Evolutionary conservation across 331 rosid genomes (phyloP), one percentile per base, ranked within the genome.

Genomic region (Quercus tomentella): DNA sequence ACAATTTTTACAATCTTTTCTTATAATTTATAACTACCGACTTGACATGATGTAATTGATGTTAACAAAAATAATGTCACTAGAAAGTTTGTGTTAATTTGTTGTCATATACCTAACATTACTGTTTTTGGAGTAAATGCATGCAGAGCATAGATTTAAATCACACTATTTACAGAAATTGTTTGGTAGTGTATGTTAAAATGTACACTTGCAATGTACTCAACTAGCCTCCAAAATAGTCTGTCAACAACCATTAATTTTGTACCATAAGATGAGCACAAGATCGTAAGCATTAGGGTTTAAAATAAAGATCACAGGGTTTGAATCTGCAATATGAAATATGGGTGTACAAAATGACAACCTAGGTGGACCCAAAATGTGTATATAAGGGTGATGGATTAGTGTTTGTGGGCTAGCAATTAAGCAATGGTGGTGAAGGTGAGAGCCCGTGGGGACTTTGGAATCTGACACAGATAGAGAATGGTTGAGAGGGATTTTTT

Each of bases 261-360:
- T 28, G 33, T 52, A 62, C 60, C 71, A 68, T 67, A 79, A 15
- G 82, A 77, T 35, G 79, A 70, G 31, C 77, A 72, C 33, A 35
- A 72, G 30, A 25, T 5, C 14, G 54, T 49, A 11, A 49, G 54
- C 15, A 49, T 49, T 17, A n/a, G 56, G 12, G 41, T 70, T n/a
- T 28, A 77, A 61, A 74, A 56, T 69, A 17, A 71, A 37, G 5
- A 79, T 73, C 79, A 4, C 81, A 86, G 78, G 78, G 80, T 73
- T 78, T 78, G 73, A 54, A 37, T 43, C 68, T 45, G 51, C 76
- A 45, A 79, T 69, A 18, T 60, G 55, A 55, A 57, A 77, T 23
- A 31, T 4, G 68, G 43, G 73, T 18, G 73, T 33, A 66, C 76
- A 79, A 72, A 60, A 43, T 83, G 87, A 75, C 84, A 85, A 77